Percentiles rank a stretch among this genome's conserved stretches.
Conservation (phyloP, 768 basidiomycete genomes). For the Rhizopogon sp. region DNA sequence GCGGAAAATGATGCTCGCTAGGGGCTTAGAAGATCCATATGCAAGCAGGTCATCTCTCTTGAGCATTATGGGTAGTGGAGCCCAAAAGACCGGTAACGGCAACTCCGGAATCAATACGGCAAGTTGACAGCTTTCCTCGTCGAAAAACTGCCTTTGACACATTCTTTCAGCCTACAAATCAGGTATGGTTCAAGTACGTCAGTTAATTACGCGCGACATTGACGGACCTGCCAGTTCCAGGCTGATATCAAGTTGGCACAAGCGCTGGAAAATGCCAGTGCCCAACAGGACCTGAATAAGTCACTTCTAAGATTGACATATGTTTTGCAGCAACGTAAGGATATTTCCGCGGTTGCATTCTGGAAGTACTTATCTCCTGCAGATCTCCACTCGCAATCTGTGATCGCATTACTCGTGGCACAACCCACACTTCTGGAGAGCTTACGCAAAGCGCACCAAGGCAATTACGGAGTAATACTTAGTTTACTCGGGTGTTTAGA, state of each 20-base stretch:
- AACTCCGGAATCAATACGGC: conserved; percentile 49
- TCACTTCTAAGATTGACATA: conserved; percentile 76
- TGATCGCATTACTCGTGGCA: conserved; percentile 78
- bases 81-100: conserved; percentile 11
- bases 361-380: not conserved
- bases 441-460: conserved; percentile 85
- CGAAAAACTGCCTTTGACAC: not conserved
- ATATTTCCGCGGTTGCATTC: not conserved
- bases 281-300: conserved; percentile 74
- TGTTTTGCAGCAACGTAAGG: conserved; percentile 72
- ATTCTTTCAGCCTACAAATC: conserved; percentile 19
- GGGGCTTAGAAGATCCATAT: conserved; percentile 79
- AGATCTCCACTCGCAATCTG: conserved; percentile 76
- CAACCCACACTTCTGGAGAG: conserved; percentile 80
- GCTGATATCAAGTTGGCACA: conserved; percentile 56
- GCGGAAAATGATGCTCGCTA: conserved; percentile 60
- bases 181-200: conserved; percentile 15
- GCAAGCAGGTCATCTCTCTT: conserved; percentile 30
- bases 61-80: conserved; percentile 6
- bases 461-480: conserved; percentile 87
- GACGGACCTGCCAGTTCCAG: conserved; percentile 15
- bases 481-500: conserved; percentile 93
- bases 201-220: conserved; percentile 1
- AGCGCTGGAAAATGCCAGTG: conserved; percentile 69
- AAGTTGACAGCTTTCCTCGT: conserved; percentile 10